Evolutionary conservation across 768 basidiomycete species (phyloP), one percentile per base, ranked within the genome.

Genomic region (Podaxis sp.): DNA sequence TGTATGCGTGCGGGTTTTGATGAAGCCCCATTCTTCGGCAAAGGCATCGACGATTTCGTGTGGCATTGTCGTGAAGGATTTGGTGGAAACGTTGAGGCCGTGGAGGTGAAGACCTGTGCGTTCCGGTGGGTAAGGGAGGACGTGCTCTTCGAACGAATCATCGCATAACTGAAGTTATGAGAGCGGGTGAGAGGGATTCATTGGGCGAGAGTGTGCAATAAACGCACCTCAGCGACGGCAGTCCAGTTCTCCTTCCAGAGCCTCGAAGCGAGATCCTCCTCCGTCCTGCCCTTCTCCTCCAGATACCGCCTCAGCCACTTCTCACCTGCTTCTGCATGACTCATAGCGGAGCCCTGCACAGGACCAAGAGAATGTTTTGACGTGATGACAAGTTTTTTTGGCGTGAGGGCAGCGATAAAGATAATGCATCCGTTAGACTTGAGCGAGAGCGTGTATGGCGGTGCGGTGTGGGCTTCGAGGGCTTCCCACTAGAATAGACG

Each of bases 361-460:
- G 82, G 76, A 0, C 96, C 96, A 2, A 98, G 70, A 0, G 93
- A 88, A 68, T 99, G 97, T 72, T 99, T 99, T 1, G 95, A 97
- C 0, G 95, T 93, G 59, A 98, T 82, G 13, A 99, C 69, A 12
- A 99, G 77, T 67, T 91, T 86, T 6, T 78, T 76, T 0, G 88
- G 82, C 0, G 90, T 88, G 13, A 99, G 82, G 0, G 96, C 90
- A 0, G 89, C 90, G 68, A 99, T 88, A 76, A 99, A 94, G 69
- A 99, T 96, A 74, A 99, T 93, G 74, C 96, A 99, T 7, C 96
- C 96, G 65, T 98, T 99, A 0, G 93, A 94, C 72, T 98, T 99
- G 56, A 95, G 80, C 0, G 96, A 93, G 7, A 99, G 80, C 17
- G 87, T 86, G 70, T 97, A 98, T 0, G 94, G 90, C 0, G 89